Evolutionary conservation across 2,329 filamentous ascomycete genomes (phyloP), one percentile per base, ranked within the genome.

Genomic region (Aureobasidium leucospermi): DNA sequence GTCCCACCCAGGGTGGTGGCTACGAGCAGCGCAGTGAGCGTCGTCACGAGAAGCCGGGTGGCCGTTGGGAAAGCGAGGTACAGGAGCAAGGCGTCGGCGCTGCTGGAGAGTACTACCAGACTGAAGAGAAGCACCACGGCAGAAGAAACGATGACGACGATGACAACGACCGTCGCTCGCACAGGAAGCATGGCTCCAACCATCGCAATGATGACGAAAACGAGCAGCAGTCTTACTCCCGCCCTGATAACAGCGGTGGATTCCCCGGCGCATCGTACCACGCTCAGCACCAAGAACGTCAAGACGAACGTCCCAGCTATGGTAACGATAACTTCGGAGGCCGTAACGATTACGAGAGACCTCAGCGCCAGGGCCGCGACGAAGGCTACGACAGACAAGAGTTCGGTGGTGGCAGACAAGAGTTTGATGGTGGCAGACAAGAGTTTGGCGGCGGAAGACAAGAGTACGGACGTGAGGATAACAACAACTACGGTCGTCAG

Each of bases 1-100:
- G 76, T 9, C 76, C 78, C 16, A 74, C 70, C 6, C 72, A 77
- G 56, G 79, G 79, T 3, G 81, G 82, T 45, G 80, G 82, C 6
- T 85, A 83, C 62, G 80, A 86, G 66, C 76, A 83, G 64, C 81
- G 77, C 41, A 82, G 80, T 38, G 82, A 86, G 71, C 76, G 77
- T 32, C 77, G 73, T 19, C 79, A 81, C 49, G 75, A 79, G 63
- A 67, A 69, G 19, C 72, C 73, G 7, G 73, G 72, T n/a, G 70
- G 71, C 36, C 67, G 71, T 23, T 78, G 70, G 66, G 69, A 74
- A 9, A 68, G 71, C 39, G 71, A 78, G 57, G 73, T 72, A 39
- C 73, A 75, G 68, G 52, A 59, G 15, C 59, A 60, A 31, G 55
- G 65, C 19, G 60, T 68, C 38, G 63, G 60, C 10, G 63, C 62